A percentile compares a stretch with the other conserved stretches of the same genome.
Conservation (phyloP, 2,329 filamentous ascomycete genomes). For the Cladophialophora yegresii region DNA sequence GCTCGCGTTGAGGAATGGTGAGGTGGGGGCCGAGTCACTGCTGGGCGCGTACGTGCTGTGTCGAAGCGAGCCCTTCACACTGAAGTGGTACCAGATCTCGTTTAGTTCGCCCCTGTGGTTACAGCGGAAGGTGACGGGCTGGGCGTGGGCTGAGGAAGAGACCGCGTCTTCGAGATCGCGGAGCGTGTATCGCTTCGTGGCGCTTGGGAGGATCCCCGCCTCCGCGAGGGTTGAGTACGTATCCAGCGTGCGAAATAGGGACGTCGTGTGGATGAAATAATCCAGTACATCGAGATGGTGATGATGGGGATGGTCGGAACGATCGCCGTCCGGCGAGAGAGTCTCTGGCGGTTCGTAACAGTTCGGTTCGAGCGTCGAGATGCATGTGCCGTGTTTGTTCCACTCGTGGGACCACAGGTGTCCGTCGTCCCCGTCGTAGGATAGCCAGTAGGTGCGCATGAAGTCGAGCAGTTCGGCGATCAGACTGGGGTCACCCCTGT, state of each 20-base stretch:
- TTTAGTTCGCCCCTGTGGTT: constrained; percentile 53
- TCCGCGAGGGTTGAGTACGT: constrained; percentile 64
- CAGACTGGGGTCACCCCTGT: neutral
- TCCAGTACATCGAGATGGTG: constrained; percentile 60
- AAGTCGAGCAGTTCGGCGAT: constrained; percentile 58
- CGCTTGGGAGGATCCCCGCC: constrained; percentile 61
- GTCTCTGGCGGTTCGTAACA: constrained; percentile 56
- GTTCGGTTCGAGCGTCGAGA: constrained; percentile 61
- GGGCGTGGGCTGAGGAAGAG: constrained; percentile 55
- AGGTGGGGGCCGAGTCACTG: constrained; percentile 16
- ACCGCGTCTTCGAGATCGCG: constrained; percentile 62
- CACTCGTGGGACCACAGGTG: constrained; percentile 74
- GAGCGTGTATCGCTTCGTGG: constrained; percentile 59
- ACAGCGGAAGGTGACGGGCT: constrained; percentile 62
- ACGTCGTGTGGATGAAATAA: constrained; percentile 67
- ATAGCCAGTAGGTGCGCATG: constrained; percentile 73
- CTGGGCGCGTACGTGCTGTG: neutral
- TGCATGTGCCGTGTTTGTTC: constrained; percentile 72
- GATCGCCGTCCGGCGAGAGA: neutral
- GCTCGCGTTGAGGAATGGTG: constrained; percentile 50
- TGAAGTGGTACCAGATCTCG: constrained; percentile 66
- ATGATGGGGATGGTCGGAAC: neutral
- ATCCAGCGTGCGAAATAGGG: constrained; percentile 66
- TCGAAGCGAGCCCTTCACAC: constrained; percentile 53
- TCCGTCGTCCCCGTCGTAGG: constrained; percentile 64